These are phyloP conservation scores for Candida argentea DNA, from an alignment of 805 yeast species.

Conservation along the genomic window DNA sequence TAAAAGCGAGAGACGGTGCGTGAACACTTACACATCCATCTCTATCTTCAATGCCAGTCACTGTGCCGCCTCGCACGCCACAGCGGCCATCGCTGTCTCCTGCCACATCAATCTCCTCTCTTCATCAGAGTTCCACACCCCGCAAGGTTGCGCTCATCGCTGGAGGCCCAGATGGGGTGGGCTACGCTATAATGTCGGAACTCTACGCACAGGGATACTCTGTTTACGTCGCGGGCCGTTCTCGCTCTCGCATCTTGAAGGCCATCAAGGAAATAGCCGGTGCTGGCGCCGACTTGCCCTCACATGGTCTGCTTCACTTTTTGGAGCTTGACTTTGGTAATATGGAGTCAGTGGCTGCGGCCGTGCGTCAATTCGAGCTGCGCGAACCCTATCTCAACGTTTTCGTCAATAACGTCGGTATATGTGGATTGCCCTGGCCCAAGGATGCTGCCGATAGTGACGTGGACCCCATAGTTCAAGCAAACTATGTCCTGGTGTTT, in stretches of 20 bases:
- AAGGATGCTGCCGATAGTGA: conserved; percentile 65
- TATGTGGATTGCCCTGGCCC: conserved; percentile 64
- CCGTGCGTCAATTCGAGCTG: conserved; percentile 35
- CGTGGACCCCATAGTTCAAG: conserved; percentile 68
- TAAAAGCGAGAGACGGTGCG: too few relatives aligned
- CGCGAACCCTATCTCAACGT: conserved; percentile 46
- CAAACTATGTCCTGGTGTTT: conserved; percentile 70
- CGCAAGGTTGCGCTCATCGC: conserved; percentile 70
- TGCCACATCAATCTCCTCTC: too few relatives aligned
- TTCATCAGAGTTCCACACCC: too few relatives aligned
- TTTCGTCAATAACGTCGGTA: conserved; percentile 70
- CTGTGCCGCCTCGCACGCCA: too few relatives aligned
- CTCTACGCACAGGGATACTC: conserved; percentile 69
- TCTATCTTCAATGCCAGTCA: too few relatives aligned
- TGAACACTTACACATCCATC: too few relatives aligned
- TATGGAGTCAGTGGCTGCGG: conserved; percentile 26
- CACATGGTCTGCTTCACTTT: conserved; percentile 25
- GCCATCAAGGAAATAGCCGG: conserved; percentile 44
- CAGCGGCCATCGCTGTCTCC: too few relatives aligned
- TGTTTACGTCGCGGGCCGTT: conserved; percentile 69
- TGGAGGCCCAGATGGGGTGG: conserved; percentile 78
- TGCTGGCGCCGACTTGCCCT: conserved; percentile 9
- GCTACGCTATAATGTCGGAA: conserved; percentile 67
- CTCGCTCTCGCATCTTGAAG: conserved; percentile 40
- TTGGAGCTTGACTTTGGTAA: conserved; percentile 28